A percentile compares a stretch with the other conserved stretches of the same genome.
phyloP scores from a whole-genome alignment of 2,329 filamentous ascomycete genomes.

The Tolypocladium endophyticum region DNA sequence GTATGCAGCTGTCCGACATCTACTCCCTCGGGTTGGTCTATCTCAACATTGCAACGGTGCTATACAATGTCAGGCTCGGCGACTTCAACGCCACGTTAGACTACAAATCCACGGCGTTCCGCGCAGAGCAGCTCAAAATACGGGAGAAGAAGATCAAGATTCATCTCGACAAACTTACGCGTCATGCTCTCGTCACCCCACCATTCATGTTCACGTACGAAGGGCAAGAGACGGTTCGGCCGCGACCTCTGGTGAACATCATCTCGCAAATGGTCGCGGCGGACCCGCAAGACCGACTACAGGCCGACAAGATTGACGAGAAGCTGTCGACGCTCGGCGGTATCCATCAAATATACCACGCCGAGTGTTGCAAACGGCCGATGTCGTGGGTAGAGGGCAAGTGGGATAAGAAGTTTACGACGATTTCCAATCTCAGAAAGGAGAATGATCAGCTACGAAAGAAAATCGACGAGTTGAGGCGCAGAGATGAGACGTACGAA shows the following conservation, averaged over 20 bases:
- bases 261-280: constrained; percentile 23
- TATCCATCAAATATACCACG: constrained; percentile 36
- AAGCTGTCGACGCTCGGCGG: constrained; percentile 34
- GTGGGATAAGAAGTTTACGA: constrained; percentile 24
- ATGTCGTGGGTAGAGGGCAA: constrained; percentile 23
- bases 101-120: constrained; percentile 13
- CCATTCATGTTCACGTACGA: constrained; percentile 26
- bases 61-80: constrained; percentile 27
- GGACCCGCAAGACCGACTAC: constrained; percentile 19
- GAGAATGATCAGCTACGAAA: constrained; percentile 22
- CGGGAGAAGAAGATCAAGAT: constrained; percentile 23
- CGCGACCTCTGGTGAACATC: constrained; percentile 28
- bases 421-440: constrained; percentile 15
- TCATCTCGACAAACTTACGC: constrained; percentile 22
- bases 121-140: constrained; percentile 19
- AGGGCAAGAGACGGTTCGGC: constrained; percentile 26
- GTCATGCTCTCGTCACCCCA: constrained; percentile 21
- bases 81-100: constrained; percentile 28
- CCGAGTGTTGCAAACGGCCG: constrained; percentile 31
- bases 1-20: constrained; percentile 36
- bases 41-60: constrained; percentile 30
- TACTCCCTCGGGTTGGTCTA: constrained; percentile 37
- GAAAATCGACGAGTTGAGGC: constrained; percentile 24
- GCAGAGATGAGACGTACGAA: constrained; percentile 29
- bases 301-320: constrained; percentile 25